phyloP scores from a whole-genome alignment of 169 alveolate species.

The Eimeria necatrix region DNA sequence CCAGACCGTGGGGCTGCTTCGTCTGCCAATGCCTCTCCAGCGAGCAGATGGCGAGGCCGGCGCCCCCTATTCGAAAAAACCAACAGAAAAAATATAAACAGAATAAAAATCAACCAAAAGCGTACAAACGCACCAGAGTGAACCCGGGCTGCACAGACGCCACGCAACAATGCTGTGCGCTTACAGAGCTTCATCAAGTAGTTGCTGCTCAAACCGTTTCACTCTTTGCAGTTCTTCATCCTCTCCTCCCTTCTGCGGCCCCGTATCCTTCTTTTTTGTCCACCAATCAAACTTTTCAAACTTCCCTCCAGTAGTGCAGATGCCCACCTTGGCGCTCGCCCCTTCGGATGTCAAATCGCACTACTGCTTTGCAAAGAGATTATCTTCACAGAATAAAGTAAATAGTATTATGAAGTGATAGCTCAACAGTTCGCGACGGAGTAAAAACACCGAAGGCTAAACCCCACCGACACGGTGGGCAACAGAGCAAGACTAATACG shows the following conservation, averaged over 20 bases:
- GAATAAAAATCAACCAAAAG: neutral
- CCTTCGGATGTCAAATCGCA: constrained; percentile 23
- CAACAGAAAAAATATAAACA: neutral
- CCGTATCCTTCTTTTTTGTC: constrained; percentile 76
- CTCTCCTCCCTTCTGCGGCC: constrained; percentile 10
- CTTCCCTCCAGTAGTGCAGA: constrained; percentile 72
- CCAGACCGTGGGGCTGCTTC: constrained; percentile 17
- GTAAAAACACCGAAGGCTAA: too few species aligned
- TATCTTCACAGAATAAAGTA: too few species aligned
- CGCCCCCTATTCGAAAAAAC: constrained; percentile 17
- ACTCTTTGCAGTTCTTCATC: constrained; percentile 71
- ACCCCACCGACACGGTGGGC: too few species aligned
- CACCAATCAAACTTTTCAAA: constrained; percentile 80
- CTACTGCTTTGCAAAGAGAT: too few species aligned
- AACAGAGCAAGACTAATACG: too few species aligned
- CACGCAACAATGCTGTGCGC: neutral
- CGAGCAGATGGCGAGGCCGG: constrained; percentile 58
- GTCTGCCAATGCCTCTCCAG: constrained; percentile 56
- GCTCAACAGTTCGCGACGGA: too few species aligned
- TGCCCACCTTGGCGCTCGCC: constrained; percentile 79
- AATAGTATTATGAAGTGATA: too few species aligned
- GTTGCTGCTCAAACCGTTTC: constrained; percentile 68
- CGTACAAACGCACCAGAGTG: neutral
- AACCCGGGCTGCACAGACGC: neutral
- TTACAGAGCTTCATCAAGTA: constrained; percentile 78